Percentiles rank a stretch among this genome's conserved stretches.
phyloP scores from a whole-genome alignment of 2,329 filamentous ascomycete genomes.

The Beauveria caledonica region DNA sequence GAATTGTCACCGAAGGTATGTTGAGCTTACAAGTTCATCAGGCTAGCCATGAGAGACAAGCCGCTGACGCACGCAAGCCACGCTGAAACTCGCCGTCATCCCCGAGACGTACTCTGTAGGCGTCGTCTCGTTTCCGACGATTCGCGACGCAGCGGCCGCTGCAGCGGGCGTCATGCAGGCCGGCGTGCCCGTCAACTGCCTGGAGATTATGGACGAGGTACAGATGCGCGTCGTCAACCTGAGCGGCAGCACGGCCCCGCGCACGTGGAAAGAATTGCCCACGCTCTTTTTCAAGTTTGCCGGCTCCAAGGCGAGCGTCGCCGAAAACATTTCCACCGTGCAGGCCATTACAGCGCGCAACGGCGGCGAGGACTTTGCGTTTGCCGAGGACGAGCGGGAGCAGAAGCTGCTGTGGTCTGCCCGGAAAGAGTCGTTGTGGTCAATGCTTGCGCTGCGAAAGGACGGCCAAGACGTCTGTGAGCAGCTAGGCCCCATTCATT shows the following conservation, averaged over 20 bases:
- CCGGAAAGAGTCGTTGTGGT: slow-evolving; percentile 77
- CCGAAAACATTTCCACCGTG: slow-evolving; percentile 66
- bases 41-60: background rate
- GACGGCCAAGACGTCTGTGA: slow-evolving; percentile 53
- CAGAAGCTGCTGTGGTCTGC: slow-evolving; percentile 73
- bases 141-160: slow-evolving; percentile 66
- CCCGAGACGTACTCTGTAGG: slow-evolving; percentile 71
- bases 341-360: slow-evolving; percentile 58
- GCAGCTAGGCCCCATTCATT: background rate
- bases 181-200: slow-evolving; percentile 64
- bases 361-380: slow-evolving; percentile 62
- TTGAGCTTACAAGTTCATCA: background rate
- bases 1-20: slow-evolving; percentile 64
- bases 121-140: slow-evolving; percentile 70
- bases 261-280: slow-evolving; percentile 65
- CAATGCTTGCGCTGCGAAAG: slow-evolving; percentile 62
- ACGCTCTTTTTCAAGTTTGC: slow-evolving; percentile 84
- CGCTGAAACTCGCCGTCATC: slow-evolving; percentile 68
- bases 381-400: slow-evolving; percentile 63
- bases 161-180: slow-evolving; percentile 69
- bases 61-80: slow-evolving; percentile 37
- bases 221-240: slow-evolving; percentile 79
- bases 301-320: slow-evolving; percentile 68
- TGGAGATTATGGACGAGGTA: slow-evolving; percentile 85
- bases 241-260: slow-evolving; percentile 58